Evolutionary conservation across 2,329 filamentous ascomycete genomes (phyloP), one percentile per base, ranked within the genome.

Genomic region (Ophiostoma populinum): DNA sequence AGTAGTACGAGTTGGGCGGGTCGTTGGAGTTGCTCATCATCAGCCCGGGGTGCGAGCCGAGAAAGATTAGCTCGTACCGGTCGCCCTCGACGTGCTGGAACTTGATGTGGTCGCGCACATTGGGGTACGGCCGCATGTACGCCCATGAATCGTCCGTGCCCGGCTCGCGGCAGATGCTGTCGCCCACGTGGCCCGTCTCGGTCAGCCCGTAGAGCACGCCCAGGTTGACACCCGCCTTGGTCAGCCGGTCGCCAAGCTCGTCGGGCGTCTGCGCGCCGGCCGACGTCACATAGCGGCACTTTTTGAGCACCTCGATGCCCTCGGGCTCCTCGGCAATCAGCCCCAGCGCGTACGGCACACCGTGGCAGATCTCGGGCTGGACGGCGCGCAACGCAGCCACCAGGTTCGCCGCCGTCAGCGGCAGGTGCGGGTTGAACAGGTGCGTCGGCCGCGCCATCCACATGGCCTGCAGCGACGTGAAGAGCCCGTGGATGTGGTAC

Each of bases 311-410:
- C 4, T 56, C 48, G 6, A 69, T 55, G 0, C 68, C 70, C 9
- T 61, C 58, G 2, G 61, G 51, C 0, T 60, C 60, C 46, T 75
- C 70, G 1, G 62, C 59, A 1, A 75, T 54, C 1, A 75, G 51
- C 42, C 71, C 70, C 25, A 75, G 47, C 0, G 63, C 59, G 40
- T 73, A 74, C 0, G 70, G 70, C 3, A 75, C 70, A 17, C 55
- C 59, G 40, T 68, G 62, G 34, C 72, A 58, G 25, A 65, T 58
- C 33, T 71, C 55, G 1, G 62, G 56, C 25, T 57, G 47, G 17
- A 57, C 46, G 0, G 48, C 46, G 2, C 51, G 46, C 47, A 67
- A 50, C 4, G 55, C 57, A 15, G 51, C 48, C 0, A 64, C 45
- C 7, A 67, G 45, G 22, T 55, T 54, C 17, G 51, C 49, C 4